Percentiles rank a stretch among this genome's conserved stretches.
phyloP scores from a whole-genome alignment of 495 filamentous ascomycete species.

The Tuber umbilicatum region DNA sequence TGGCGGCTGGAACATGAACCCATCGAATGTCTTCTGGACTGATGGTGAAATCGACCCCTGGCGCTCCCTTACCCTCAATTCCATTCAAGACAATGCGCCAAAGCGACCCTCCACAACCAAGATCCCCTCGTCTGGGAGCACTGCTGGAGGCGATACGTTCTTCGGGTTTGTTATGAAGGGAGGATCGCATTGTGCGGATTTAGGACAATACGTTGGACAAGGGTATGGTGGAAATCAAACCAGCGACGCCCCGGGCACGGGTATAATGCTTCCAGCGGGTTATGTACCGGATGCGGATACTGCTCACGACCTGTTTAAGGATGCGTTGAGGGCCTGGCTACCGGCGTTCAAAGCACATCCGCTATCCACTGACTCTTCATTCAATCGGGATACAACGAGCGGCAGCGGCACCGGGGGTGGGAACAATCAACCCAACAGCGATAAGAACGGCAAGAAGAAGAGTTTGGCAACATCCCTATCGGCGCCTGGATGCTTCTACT shows the following conservation, averaged over 20 bases:
- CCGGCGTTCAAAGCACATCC: conserved; percentile 25
- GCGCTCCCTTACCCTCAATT: conserved; percentile 18
- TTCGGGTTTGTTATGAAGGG: conserved; percentile 28
- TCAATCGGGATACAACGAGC: not conserved
- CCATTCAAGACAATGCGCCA: conserved; percentile 10
- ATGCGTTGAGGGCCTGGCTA: conserved; percentile 24
- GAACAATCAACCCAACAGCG: not conserved
- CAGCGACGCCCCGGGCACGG: not conserved
- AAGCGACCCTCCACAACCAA: conserved; percentile 9
- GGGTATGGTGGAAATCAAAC: not conserved
- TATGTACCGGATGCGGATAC: conserved; percentile 8
- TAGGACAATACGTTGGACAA: conserved; percentile 9
- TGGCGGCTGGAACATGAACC: conserved; percentile 33
- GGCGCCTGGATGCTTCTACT: not conserved
- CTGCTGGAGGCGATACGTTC: conserved; percentile 3
- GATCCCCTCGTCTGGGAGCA: conserved; percentile 21
- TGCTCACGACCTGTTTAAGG: conserved; percentile 30
- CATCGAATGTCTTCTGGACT: conserved; percentile 29
- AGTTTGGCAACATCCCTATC: not conserved
- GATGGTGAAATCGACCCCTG: conserved; percentile 33
- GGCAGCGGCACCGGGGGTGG: not conserved
- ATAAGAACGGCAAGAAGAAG: not conserved
- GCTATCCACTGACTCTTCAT: not conserved
- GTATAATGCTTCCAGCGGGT: not conserved
- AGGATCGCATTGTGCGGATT: conserved; percentile 24